Evolutionary conservation across 1,284 basidiomycete genomes (phyloP).

Genomic region (Tranzscheliella williamsii): DNA sequence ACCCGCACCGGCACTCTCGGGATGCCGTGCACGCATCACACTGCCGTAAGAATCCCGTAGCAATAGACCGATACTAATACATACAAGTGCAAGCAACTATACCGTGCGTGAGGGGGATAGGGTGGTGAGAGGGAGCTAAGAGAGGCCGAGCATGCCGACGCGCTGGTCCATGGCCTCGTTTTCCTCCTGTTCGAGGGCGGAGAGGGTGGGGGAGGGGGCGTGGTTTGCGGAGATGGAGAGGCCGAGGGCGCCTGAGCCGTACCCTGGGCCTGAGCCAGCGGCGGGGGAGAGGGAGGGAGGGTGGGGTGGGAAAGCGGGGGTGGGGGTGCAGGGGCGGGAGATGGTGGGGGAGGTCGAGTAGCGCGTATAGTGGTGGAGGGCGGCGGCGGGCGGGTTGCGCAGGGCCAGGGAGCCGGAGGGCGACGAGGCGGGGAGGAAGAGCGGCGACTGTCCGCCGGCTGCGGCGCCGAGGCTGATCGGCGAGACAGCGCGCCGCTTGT

Average conservation of each 20-base stretch:
- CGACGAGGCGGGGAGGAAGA: conserved; percentile 21
- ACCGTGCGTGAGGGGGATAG: too few relatives aligned
- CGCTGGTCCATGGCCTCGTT: conserved; percentile 35
- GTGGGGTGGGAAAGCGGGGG: neutral
- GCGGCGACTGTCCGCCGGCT: conserved; percentile 13
- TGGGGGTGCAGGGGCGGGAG: conserved; percentile 22
- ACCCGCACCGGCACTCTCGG: too few relatives aligned
- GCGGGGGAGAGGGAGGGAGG: conserved; percentile 18
- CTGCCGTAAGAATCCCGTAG: too few relatives aligned
- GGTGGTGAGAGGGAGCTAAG: too few relatives aligned
- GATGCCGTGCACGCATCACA: too few relatives aligned
- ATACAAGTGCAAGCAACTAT: too few relatives aligned
- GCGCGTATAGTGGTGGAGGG: conserved; percentile 6
- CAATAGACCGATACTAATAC: conserved; percentile 6
- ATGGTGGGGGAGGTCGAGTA: conserved; percentile 34
- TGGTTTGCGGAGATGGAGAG: conserved; percentile 31
- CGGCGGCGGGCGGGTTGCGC: conserved; percentile 8
- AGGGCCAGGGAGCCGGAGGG: conserved; percentile 6
- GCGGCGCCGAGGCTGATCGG: conserved; percentile 30
- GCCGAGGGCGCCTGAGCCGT: conserved; percentile 40
- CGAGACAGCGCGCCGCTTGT: conserved; percentile 44
- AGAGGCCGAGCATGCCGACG: conserved; percentile 31
- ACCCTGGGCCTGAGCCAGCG: conserved; percentile 38
- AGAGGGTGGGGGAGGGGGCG: conserved; percentile 7
- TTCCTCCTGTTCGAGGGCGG: conserved; percentile 16